A percentile compares a stretch with the other conserved stretches of the same genome.
phyloP scores from a whole-genome alignment of 116 monocot species.

The Trichopus zeylanicus region DNA sequence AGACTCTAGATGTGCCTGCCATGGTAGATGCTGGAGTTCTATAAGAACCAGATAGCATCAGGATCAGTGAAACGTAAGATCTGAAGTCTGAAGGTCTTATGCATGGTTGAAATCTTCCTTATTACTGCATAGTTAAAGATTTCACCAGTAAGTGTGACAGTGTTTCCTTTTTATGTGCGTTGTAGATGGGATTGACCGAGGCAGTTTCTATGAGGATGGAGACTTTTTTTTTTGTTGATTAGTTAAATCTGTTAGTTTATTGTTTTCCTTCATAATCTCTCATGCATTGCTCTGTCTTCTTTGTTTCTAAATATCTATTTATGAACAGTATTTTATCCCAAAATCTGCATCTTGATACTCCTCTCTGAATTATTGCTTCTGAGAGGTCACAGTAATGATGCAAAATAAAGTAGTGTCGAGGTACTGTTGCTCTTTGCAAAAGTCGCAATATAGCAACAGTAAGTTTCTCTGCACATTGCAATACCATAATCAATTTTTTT shows the following conservation, averaged over 20 bases:
- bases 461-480: not conserved
- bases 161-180: not conserved
- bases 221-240: not conserved
- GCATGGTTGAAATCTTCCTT: too few species aligned
- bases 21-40: too few species aligned
- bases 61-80: too few species aligned
- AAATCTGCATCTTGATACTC: conserved; percentile 27
- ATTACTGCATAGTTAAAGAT: too few species aligned
- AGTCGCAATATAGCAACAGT: conserved; percentile 1
- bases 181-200: not conserved
- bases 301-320: not conserved
- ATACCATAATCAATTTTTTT: too few species aligned
- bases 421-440: conserved; percentile 11
- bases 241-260: not conserved
- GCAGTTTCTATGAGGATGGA: not conserved
- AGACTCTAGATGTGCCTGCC: too few species aligned
- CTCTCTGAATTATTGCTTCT: conserved; percentile 30
- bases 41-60: too few species aligned
- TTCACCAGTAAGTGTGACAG: too few species aligned
- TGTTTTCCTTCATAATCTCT: too few species aligned
- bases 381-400: conserved; percentile 24
- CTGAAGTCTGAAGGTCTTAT: too few species aligned
- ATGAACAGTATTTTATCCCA: not conserved
- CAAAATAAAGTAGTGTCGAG: conserved; percentile 16
- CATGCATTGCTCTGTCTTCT: not conserved